These are phyloP conservation scores for Lachancea nothofagi DNA, from an alignment of 805 yeast species.

Conservation along the genomic window DNA sequence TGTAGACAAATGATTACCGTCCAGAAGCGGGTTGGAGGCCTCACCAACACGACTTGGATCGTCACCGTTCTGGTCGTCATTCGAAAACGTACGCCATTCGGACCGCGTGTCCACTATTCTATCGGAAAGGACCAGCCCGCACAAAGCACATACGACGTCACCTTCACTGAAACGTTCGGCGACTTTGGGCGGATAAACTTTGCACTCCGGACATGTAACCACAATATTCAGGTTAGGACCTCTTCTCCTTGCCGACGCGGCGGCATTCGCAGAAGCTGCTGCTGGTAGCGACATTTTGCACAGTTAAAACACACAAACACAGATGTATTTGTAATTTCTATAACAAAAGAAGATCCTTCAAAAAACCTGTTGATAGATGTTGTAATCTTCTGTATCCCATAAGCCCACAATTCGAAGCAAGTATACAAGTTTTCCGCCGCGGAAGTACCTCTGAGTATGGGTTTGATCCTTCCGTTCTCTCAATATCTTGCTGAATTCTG, in stretches of 20 bases:
- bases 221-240: slow-evolving; percentile 87
- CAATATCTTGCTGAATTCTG: background rate
- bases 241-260: slow-evolving; percentile 23
- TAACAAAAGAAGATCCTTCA: background rate
- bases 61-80: slow-evolving; percentile 96
- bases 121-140: slow-evolving; percentile 91
- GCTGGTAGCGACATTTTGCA: slow-evolving; percentile 12
- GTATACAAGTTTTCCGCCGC: too few species aligned
- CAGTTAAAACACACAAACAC: too few species aligned
- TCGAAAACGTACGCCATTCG: slow-evolving; percentile 97
- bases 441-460: too few species aligned
- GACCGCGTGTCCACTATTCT: slow-evolving; percentile 91
- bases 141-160: slow-evolving; percentile 95
- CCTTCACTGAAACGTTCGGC: slow-evolving; percentile 96
- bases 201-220: slow-evolving; percentile 92
- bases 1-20: slow-evolving; percentile 86
- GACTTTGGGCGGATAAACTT: slow-evolving; percentile 90
- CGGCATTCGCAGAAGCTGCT: slow-evolving; percentile 15
- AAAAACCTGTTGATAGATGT: too few species aligned
- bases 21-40: slow-evolving; percentile 87
- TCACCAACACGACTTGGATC: slow-evolving; percentile 99
- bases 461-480: too few species aligned
- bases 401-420: too few species aligned
- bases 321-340: too few species aligned
- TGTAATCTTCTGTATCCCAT: too few species aligned